A percentile compares a stretch with the other conserved stretches of the same genome.
Evolutionary conservation across 1,284 basidiomycete species (phyloP).

Genomic region (Leccinum fallax): DNA sequence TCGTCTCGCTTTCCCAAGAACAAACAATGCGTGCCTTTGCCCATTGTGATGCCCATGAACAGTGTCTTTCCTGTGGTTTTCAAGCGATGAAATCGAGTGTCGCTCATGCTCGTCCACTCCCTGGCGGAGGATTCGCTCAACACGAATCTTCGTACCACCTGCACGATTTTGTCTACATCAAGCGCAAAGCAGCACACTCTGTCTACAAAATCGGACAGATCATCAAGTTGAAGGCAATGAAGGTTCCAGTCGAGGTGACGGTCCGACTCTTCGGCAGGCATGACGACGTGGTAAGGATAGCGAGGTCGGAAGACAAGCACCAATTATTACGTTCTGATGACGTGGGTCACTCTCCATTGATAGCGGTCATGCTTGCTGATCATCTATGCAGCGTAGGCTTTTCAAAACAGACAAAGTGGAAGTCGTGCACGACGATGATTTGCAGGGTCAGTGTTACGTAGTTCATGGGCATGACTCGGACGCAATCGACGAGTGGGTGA

Average conservation of each 20-base stretch:
- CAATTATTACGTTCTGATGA: slow-evolving; percentile 32
- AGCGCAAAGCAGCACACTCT: slow-evolving; percentile 25
- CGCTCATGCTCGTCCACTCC: slow-evolving; percentile 26
- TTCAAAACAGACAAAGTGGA: slow-evolving; percentile 38
- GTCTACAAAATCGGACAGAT: slow-evolving; percentile 60
- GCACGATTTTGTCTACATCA: slow-evolving; percentile 61
- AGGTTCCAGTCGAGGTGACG: slow-evolving; percentile 32
- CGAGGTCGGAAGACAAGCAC: slow-evolving; percentile 16
- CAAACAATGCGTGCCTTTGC: slow-evolving; percentile 37
- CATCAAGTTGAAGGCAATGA: slow-evolving; percentile 36
- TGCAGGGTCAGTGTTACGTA: slow-evolving; percentile 55
- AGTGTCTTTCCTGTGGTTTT: slow-evolving; percentile 52
- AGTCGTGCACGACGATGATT: slow-evolving; percentile 35
- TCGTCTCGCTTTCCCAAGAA: slow-evolving; percentile 44
- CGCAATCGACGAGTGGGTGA: slow-evolving; percentile 49
- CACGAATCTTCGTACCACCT: slow-evolving; percentile 52
- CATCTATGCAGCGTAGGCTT: slow-evolving; percentile 45
- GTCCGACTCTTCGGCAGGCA: slow-evolving; percentile 47
- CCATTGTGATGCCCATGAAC: slow-evolving; percentile 36
- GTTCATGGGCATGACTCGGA: slow-evolving; percentile 29
- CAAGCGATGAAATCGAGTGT: slow-evolving; percentile 28
- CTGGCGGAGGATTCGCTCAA: slow-evolving; percentile 37
- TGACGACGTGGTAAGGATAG: slow-evolving; percentile 37
- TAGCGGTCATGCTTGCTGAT: slow-evolving; percentile 5
- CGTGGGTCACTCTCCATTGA: slow-evolving; percentile 22